Evolutionary conservation across 2,329 filamentous ascomycete species (phyloP).

Genomic region (Helotiales sp.): DNA sequence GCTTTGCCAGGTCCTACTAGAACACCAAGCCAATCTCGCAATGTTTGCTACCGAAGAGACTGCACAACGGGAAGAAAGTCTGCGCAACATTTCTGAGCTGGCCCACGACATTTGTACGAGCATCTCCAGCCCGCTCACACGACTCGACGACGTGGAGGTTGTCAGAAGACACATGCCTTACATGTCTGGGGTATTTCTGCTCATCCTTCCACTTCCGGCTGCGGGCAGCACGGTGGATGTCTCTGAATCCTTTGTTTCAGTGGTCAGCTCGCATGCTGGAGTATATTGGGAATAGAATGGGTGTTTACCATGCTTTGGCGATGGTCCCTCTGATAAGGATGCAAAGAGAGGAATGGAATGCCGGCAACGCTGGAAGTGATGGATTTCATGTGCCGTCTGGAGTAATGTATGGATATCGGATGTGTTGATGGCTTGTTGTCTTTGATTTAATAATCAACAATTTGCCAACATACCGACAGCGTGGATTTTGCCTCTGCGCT

Average conservation of each 20-base stretch:
- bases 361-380: not conserved
- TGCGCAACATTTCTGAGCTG: slow-evolving; percentile 28
- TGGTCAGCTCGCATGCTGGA: slow-evolving; percentile 32
- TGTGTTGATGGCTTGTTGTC: not conserved
- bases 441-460: not conserved
- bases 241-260: slow-evolving; percentile 28
- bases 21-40: slow-evolving; percentile 22
- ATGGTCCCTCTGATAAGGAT: slow-evolving; percentile 24
- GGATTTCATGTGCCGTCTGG: not conserved
- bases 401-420: slow-evolving; percentile 1
- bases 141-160: slow-evolving; percentile 1
- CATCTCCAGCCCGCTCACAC: slow-evolving; percentile 27
- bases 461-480: no score
- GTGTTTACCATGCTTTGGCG: slow-evolving; percentile 29
- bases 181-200: slow-evolving; percentile 31
- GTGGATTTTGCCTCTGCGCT: no score
- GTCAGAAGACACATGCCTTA: slow-evolving; percentile 10
- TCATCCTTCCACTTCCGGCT: slow-evolving; percentile 33
- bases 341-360: slow-evolving; percentile 20
- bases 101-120: slow-evolving; percentile 35
- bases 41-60: slow-evolving; percentile 17
- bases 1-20: slow-evolving; percentile 34
- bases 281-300: slow-evolving; percentile 33
- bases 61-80: slow-evolving; percentile 21
- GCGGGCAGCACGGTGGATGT: slow-evolving; percentile 34